Base-by-base conservation (phyloP, 257 asterid species). In the Leonotis leonurus region DNA sequence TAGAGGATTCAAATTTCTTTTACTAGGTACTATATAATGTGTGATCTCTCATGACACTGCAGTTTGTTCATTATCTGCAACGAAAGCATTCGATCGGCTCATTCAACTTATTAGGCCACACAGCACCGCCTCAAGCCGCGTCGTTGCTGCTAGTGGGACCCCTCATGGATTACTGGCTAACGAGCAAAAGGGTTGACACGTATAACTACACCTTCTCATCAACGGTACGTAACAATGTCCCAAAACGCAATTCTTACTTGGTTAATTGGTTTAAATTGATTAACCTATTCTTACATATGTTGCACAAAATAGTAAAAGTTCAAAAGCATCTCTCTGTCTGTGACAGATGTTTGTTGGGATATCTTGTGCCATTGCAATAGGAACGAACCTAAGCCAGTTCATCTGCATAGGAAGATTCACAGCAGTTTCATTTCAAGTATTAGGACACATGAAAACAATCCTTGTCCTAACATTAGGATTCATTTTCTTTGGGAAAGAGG, bases 331-430 rank as follows among this genome's bases (percentile, higher is more conserved):
- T 27, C 33, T 27, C 33, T 27, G 5, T 27, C 20, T 46, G 20
- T 27, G 73, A 67, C 89, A 83, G 92, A 74, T 80, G 35, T 68
- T 83, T 32, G 61, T 85, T 62, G 56, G 62, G 29, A 58, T 85
- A 41, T 88, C 92, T 6, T 88, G 95, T 50, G 50, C 60, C 56
- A 85, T 88, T 12, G 92, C 92, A 1, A 72, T 88, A 20, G 90
- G 90, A 55, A 83, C 89, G 52, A 85, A 88, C 67, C 86, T 88
- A 6, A 85, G 95, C 78, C 96, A 85, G 60, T 88, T 88, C 79
- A 85, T 88, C 75, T 88, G 96, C 89, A 83, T 85, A 1, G 92
- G 92, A 26, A 71, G 95, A 85, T 88, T 88, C 73, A 72, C 96
- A 18, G 92, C 96, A 4, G 96, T 88, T 44, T 59, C 94, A 13